phyloP scores from a whole-genome alignment of 805 yeast genomes.

The Candida anglica region DNA sequence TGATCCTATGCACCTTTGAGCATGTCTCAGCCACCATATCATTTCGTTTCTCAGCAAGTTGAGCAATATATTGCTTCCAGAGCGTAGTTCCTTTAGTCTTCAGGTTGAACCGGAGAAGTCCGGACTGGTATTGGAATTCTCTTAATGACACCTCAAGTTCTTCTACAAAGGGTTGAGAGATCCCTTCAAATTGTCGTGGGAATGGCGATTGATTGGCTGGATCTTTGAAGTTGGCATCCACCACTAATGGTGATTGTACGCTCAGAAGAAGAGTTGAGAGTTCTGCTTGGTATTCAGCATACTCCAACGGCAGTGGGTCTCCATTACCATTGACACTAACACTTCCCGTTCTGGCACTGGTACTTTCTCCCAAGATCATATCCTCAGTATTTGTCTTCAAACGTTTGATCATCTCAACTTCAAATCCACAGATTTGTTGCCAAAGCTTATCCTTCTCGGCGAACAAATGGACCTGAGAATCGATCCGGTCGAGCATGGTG shows the following conservation, averaged over 20 bases:
- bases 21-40: too few species aligned
- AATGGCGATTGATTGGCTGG: conserved; percentile 15
- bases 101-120: conserved; percentile 15
- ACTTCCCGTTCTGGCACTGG: conserved; percentile 7
- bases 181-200: conserved; percentile 16
- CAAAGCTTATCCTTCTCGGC: conserved; percentile 28
- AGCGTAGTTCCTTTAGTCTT: conserved; percentile 21
- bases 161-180: conserved; percentile 16
- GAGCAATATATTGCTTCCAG: conserved; percentile 32
- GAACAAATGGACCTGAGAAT: conserved; percentile 19
- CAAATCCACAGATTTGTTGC: conserved; percentile 28
- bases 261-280: conserved; percentile 23
- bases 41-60: too few species aligned
- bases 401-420: conserved; percentile 29
- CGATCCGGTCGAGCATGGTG: conserved; percentile 18
- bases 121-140: conserved; percentile 27
- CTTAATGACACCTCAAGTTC: conserved; percentile 20
- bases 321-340: not conserved
- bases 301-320: conserved; percentile 1
- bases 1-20: too few species aligned
- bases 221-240: conserved; percentile 23
- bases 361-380: conserved; percentile 11
- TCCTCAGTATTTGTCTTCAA: conserved; percentile 31
- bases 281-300: conserved; percentile 26
- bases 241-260: conserved; percentile 29